Evolutionary conservation across 495 filamentous ascomycete genomes (phyloP), one percentile per base, ranked within the genome.

Genomic region (Trichocladium uniseriatum): DNA sequence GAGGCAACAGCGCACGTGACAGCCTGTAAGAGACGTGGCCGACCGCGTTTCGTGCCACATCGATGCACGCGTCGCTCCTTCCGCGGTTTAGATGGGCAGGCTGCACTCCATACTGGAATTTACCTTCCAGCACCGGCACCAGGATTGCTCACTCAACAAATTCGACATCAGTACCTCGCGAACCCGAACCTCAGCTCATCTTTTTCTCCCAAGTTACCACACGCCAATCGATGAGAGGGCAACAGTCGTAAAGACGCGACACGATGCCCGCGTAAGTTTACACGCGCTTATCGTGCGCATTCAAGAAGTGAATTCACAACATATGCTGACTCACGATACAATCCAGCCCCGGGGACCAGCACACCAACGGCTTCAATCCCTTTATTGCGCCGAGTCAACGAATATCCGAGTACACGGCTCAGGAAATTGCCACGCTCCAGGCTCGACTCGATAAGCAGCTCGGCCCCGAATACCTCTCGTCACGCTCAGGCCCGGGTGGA

Each of bases 401-500:
- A 9, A 77, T 92, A 8, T 82, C 67, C 53, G 81, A 85, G 56
- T 97, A 86, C 66, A 95, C 90, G 2, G 87, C 89, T n/a, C 69
- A 75, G 53, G 82, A 98, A 69, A 90, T 94, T 37, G 89, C 91
- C 9, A 90, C 87, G 0, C 72, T 99, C 8, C 87, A 95, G 64
- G 76, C 77, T 54, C 80, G 84, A 10, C 79, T 99, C 22, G 84
- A 95, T 53, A 92, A 87, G 57, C 89, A 96, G 58, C 78, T 99
- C n/a, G 92, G 92, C 1, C 94, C 92, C 1, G 94, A 99, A 70
- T 97, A 91, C 62, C 83, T 99, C 39, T 96, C 89, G 2, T 76
- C 84, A 5, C 75, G 92, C 57, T 73, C 82, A 14, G 92, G 94
- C 15, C 80, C 86, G 6, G 81, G 79, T 0, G 89, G 89, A 35